Base-by-base conservation (phyloP, 208 protist genomes). In the Acanthamoeba lenticulata region DNA sequence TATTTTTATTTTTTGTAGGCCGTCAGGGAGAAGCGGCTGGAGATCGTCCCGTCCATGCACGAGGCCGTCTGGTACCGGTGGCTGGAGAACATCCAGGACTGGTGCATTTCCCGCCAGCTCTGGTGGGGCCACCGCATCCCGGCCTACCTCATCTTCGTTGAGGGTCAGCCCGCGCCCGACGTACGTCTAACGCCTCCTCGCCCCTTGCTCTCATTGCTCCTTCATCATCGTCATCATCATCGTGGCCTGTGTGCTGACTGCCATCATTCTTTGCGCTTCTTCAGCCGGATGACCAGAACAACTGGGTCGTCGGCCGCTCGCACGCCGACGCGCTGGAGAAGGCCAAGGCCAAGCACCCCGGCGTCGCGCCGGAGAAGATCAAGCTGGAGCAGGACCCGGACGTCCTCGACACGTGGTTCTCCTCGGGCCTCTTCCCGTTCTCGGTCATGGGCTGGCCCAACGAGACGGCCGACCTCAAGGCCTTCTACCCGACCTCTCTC, bases 331-430 rank as follows among this genome's bases (percentile, higher is more conserved):
- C 99, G 21, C 95, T 94, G 27, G 47, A 92, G 36, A 98, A 98
- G 92, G 95, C 94, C 49, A 65, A 67, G 0, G 45, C 81, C 9
- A 60, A 93, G 42, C 94, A 94, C 40, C 3, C 90, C 4, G 65
- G 81, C 1, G 47, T 74, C 29, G 36, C 21, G 44, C 21, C 38
- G 29, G 94, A 93, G 32, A 52, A 94, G 45, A 42, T 97, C 47
- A 47, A 7, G 11, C 89, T 98, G 29, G 34, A 94, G 24, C 97
- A 99, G 96, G 99, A 99, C 96, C 97, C 98, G 27, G 99, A 99
- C 97, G 99, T 99, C 47, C 98, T 99, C 9, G 99, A 99, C 97
- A 99, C 99, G 74, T 99, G 99, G 99, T 99, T 99, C 97, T 99
- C 98, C 72, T 99, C 99, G 42, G 99, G 98, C 81, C 97, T 99